A percentile compares a stretch with the other conserved stretches of the same genome.
phyloP scores from a whole-genome alignment of 805 yeast species.

The Barnettozyma siamensis region DNA sequence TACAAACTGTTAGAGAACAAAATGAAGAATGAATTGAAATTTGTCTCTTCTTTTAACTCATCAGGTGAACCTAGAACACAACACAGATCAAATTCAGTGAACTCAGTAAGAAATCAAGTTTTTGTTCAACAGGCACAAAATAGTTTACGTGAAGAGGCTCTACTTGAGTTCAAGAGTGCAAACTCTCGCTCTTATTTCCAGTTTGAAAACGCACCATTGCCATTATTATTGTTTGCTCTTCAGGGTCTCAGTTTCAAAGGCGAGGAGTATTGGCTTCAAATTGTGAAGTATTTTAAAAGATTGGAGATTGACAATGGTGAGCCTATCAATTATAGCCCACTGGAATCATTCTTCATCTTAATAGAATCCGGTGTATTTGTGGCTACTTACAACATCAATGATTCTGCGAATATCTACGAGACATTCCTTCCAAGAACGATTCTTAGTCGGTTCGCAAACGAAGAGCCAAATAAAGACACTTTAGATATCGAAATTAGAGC shows the following conservation, averaged over 20 bases:
- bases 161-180: slow-evolving; percentile 14
- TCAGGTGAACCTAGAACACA: background rate
- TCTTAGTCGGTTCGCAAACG: slow-evolving; percentile 36
- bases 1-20: slow-evolving; percentile 29
- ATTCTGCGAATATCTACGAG: slow-evolving; percentile 30
- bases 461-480: slow-evolving; percentile 28
- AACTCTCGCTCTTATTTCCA: background rate
- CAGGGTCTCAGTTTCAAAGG: slow-evolving; percentile 37
- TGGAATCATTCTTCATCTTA: slow-evolving; percentile 40
- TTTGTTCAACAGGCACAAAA: slow-evolving; percentile 35
- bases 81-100: slow-evolving; percentile 7
- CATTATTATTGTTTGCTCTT: slow-evolving; percentile 40
- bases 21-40: background rate
- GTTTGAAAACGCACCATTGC: slow-evolving; percentile 28
- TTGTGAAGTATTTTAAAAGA: slow-evolving; percentile 52
- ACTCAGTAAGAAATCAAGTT: slow-evolving; percentile 37
- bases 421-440: slow-evolving; percentile 50
- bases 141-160: slow-evolving; percentile 26
- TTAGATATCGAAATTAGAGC: slow-evolving; percentile 45
- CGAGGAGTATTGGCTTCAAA: slow-evolving; percentile 55
- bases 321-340: slow-evolving; percentile 37
- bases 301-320: slow-evolving; percentile 47
- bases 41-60: slow-evolving; percentile 1
- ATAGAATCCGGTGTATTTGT: slow-evolving; percentile 53
- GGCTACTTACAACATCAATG: slow-evolving; percentile 43